A percentile compares a stretch with the other conserved stretches of the same genome.
These are phyloP conservation scores for Penicillium sp. DNA, from an alignment of 2,329 filamentous ascomycete genomes.

Conservation along the genomic window DNA sequence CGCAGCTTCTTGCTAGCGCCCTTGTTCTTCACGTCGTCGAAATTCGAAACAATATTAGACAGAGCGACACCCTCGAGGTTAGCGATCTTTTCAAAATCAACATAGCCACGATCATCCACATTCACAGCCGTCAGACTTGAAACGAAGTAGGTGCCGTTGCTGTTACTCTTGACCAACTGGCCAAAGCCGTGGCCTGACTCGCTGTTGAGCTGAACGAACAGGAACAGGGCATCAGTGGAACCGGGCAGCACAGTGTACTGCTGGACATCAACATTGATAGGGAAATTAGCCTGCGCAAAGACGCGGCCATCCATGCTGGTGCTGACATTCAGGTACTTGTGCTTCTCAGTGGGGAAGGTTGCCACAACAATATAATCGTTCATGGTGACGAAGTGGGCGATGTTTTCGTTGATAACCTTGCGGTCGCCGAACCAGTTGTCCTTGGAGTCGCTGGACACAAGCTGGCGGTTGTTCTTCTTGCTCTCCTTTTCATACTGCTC, in stretches of 20 bases:
- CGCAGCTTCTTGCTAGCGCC: constrained; percentile 76
- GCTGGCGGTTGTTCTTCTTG: constrained; percentile 63
- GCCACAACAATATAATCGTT: constrained; percentile 94
- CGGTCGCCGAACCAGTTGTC: constrained; percentile 72
- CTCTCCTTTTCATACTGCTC: constrained; percentile 66
- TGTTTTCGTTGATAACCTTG: constrained; percentile 66
- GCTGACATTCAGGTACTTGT: constrained; percentile 71
- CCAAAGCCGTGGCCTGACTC: constrained; percentile 70
- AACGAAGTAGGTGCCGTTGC: constrained; percentile 94
- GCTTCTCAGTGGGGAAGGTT: constrained; percentile 62
- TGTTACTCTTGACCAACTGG: constrained; percentile 95
- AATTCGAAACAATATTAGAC: constrained; percentile 82
- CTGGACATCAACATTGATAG: constrained; percentile 76
- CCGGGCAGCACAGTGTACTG: constrained; percentile 94
- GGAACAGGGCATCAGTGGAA: constrained; percentile 88
- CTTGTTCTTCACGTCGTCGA: constrained; percentile 61
- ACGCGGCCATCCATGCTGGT: constrained; percentile 80
- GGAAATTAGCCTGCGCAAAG: constrained; percentile 85
- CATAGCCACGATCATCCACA: constrained; percentile 72
- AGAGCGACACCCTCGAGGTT: constrained; percentile 87
- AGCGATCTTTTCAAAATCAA: constrained; percentile 95
- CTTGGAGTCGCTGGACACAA: constrained; percentile 65
- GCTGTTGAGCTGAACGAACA: constrained; percentile 82
- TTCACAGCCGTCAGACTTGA: constrained; percentile 81
- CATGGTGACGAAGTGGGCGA: constrained; percentile 90